Evolutionary conservation across 192 early-diverging fungal genomes (phyloP).

Genomic region (Entomortierella chlamydospora): DNA sequence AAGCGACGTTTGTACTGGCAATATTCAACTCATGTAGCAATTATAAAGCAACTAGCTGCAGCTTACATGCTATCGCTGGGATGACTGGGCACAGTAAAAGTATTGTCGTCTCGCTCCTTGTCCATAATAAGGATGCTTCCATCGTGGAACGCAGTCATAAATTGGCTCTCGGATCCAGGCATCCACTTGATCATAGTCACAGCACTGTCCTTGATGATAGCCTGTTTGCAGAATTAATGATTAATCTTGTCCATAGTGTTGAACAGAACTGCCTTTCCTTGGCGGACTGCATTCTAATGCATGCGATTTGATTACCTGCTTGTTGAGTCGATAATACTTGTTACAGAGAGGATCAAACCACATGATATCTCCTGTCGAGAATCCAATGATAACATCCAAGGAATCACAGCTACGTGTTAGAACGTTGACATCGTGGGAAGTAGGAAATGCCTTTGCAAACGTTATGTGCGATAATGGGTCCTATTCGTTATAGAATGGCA

Average conservation of each 20-base stretch:
- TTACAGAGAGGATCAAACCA: constrained; percentile 90
- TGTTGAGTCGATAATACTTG: constrained; percentile 87
- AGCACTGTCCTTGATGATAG: constrained; percentile 69
- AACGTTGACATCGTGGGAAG: constrained; percentile 88
- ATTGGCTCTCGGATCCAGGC: constrained; percentile 85
- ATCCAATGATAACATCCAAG: constrained; percentile 89
- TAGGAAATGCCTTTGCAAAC: constrained; percentile 80
- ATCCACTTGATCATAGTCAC: constrained; percentile 92
- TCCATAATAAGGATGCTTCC: constrained; percentile 89
- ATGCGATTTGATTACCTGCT: constrained; percentile 62
- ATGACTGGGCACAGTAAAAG: constrained; percentile 38
- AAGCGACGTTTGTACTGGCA: too few relatives aligned
- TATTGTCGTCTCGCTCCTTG: constrained; percentile 86
- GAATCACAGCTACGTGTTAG: constrained; percentile 73
- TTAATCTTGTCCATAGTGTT: too few relatives aligned
- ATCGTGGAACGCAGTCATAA: constrained; percentile 87
- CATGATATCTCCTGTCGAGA: constrained; percentile 81
- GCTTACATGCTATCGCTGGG: constrained; percentile 49
- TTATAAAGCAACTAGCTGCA: too few relatives aligned
- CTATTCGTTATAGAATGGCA: constrained; percentile 37
- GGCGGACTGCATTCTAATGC: neutral
- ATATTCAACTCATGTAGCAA: too few relatives aligned
- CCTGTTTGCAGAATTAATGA: too few relatives aligned
- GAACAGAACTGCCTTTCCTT: too few relatives aligned
- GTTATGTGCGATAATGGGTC: constrained; percentile 85